A percentile compares a stretch with the other conserved stretches of the same genome.
Evolutionary conservation across 257 asterid genomes (phyloP).

Genomic region (Perilla frutescens): DNA sequence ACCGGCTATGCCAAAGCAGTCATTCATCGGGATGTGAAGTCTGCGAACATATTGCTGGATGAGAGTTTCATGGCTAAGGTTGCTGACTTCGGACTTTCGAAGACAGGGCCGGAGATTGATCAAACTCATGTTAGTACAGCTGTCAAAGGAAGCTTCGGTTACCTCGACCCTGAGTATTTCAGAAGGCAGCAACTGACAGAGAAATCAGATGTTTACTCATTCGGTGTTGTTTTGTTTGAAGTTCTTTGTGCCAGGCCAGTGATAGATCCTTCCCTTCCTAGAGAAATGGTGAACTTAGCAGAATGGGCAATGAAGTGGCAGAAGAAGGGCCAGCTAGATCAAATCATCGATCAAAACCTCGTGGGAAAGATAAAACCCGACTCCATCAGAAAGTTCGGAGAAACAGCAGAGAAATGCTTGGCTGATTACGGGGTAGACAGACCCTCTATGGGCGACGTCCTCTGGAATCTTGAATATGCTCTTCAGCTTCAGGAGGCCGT

Average conservation of each 20-base stretch:
- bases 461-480: slow-evolving; percentile 66
- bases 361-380: slow-evolving; percentile 53
- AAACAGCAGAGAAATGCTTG: slow-evolving; percentile 71
- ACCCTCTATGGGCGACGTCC: slow-evolving; percentile 67
- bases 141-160: slow-evolving; percentile 67
- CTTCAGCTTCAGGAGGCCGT: slow-evolving; percentile 68
- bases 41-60: slow-evolving; percentile 65
- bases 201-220: slow-evolving; percentile 66
- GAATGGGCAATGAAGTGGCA: slow-evolving; percentile 78
- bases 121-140: slow-evolving; percentile 68
- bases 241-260: slow-evolving; percentile 69
- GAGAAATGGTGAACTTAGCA: slow-evolving; percentile 63
- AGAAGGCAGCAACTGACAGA: slow-evolving; percentile 63
- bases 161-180: slow-evolving; percentile 65
- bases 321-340: slow-evolving; percentile 63
- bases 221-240: slow-evolving; percentile 65
- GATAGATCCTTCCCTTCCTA: slow-evolving; percentile 56
- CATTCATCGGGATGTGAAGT: slow-evolving; percentile 67
- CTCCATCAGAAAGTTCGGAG: slow-evolving; percentile 61
- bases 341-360: slow-evolving; percentile 51
- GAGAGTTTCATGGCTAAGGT: slow-evolving; percentile 66
- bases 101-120: slow-evolving; percentile 59
- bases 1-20: slow-evolving; percentile 54
- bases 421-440: slow-evolving; percentile 64
- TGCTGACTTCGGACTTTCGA: slow-evolving; percentile 66